Evolutionary conservation across 768 basidiomycete species (phyloP), one percentile per base, ranked within the genome.

Genomic region (Termitomyces eurrhizus): DNA sequence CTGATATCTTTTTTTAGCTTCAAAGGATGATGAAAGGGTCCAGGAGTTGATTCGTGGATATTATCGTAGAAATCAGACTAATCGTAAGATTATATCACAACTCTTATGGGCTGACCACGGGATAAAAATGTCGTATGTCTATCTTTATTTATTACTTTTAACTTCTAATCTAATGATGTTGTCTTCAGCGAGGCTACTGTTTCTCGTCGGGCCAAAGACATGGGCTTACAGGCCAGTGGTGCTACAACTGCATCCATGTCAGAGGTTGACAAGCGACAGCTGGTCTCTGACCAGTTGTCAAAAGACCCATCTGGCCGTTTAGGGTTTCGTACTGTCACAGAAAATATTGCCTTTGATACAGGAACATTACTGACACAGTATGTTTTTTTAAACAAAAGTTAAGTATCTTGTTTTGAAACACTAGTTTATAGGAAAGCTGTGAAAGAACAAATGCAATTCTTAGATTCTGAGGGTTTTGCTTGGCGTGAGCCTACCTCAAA

Each of bases 241-340:
- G 58, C 60, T 1, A 72, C 69, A 26, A 76, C 29, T 16, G 29
- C 48, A 29, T 29, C 72, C 0, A 50, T 73, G 41, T 56, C 65
- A 11, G 67, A 70, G 7, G 56, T 50, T 0, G 64, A 65, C 2
- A 75, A 72, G 56, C 52, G 67, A 4, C 71, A 75, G 42, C 68
- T 76, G 11, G 66, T 77, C 18, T 39, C 72, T 3, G 69, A 74
- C 36, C 70, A 77, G 63, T 67, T 77, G 67, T 59, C 66, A 2
- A 70, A 71, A 35, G 75, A 77, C 56, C 70, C 75, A 4, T 66
- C 52, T 35, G 66, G 70, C 24, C 61, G 62, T 33, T 63, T 59
- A 6, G 75, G 75, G 13, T 65, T 70, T 26, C 50, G 61, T 14
- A 58, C 61, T 35, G 62, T 75, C n/a, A 70, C 70, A 45, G 66